Evolutionary conservation across 2,329 filamentous ascomycete genomes (phyloP).

Genomic region (Paracorniculantispora psalliotae): DNA sequence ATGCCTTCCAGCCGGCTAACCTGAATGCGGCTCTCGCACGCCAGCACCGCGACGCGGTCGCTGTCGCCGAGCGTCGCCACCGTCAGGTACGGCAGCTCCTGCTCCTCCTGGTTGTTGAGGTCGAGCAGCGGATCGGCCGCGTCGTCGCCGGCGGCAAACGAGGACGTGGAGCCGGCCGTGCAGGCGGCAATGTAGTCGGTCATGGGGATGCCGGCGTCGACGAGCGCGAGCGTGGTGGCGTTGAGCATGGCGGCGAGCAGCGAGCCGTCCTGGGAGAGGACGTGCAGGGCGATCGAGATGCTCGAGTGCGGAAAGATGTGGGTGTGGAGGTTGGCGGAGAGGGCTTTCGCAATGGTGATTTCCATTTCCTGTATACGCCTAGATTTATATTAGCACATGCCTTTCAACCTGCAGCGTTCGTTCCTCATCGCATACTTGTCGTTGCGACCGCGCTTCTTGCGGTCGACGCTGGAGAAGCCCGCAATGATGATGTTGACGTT

Average conservation of each 20-base stretch:
- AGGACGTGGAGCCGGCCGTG: slow-evolving; percentile 75
- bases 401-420: too few species aligned
- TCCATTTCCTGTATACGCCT: slow-evolving; percentile 79
- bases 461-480: slow-evolving; percentile 82
- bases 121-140: slow-evolving; percentile 73
- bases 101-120: slow-evolving; percentile 73
- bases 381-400: slow-evolving; percentile 1
- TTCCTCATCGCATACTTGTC: slow-evolving; percentile 64
- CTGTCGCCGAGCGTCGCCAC: slow-evolving; percentile 71
- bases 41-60: slow-evolving; percentile 71
- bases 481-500: slow-evolving; percentile 79
- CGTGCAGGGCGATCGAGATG: slow-evolving; percentile 77
- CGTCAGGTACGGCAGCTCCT: slow-evolving; percentile 84
- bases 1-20: slow-evolving; percentile 79
- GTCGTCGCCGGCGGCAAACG: slow-evolving; percentile 61
- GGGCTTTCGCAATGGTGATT: slow-evolving; percentile 71
- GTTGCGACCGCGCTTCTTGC: slow-evolving; percentile 67
- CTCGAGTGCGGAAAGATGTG: slow-evolving; percentile 85
- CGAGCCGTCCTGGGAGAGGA: slow-evolving; percentile 85
- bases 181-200: slow-evolving; percentile 84
- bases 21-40: slow-evolving; percentile 87
- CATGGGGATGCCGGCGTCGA: slow-evolving; percentile 96
- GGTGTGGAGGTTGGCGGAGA: slow-evolving; percentile 73
- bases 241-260: slow-evolving; percentile 88
- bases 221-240: slow-evolving; percentile 81